phyloP scores from a whole-genome alignment of 2,329 filamentous ascomycete genomes.

The Ascosphaera apis region DNA sequence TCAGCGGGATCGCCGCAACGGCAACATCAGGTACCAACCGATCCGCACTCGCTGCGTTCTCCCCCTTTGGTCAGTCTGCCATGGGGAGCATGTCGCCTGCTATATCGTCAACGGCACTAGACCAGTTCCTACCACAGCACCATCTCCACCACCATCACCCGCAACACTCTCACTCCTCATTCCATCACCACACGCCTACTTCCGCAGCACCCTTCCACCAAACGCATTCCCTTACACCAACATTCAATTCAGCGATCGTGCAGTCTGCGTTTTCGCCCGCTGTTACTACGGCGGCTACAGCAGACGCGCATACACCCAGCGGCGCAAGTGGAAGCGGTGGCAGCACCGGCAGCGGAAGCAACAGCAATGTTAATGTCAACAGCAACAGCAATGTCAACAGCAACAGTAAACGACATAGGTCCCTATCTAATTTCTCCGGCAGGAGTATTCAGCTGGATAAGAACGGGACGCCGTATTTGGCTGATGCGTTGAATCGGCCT shows the following conservation, averaged over 20 bases:
- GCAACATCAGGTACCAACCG: background rate
- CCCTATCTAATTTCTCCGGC: constrained; percentile 19
- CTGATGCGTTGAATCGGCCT: background rate
- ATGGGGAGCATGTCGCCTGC: constrained; percentile 2
- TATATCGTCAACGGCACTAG: background rate
- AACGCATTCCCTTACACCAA: constrained; percentile 4
- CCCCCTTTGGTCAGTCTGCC: constrained; percentile 1
- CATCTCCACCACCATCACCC: background rate
- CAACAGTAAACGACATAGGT: constrained; percentile 15
- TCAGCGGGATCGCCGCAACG: constrained; percentile 10
- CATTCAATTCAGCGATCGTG: constrained; percentile 4
- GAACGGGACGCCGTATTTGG: background rate
- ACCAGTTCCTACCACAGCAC: background rate
- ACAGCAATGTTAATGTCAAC: constrained; percentile 11
- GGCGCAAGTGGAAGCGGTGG: constrained; percentile 9
- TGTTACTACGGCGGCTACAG: constrained; percentile 12
- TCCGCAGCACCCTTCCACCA: background rate
- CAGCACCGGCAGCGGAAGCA: constrained; percentile 12
- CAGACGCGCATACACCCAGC: constrained; percentile 10
- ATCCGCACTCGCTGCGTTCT: constrained; percentile 1
- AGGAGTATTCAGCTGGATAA: constrained; percentile 15
- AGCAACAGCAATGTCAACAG: constrained; percentile 13
- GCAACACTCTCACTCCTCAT: constrained; percentile 11
- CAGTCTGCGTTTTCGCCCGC: constrained; percentile 15
- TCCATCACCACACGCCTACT: constrained; percentile 9